Percentiles rank a stretch among this genome's conserved stretches.
Evolutionary conservation across 1,284 basidiomycete species (phyloP).

Genomic region (Apiotrichum mycotoxinovorans): DNA sequence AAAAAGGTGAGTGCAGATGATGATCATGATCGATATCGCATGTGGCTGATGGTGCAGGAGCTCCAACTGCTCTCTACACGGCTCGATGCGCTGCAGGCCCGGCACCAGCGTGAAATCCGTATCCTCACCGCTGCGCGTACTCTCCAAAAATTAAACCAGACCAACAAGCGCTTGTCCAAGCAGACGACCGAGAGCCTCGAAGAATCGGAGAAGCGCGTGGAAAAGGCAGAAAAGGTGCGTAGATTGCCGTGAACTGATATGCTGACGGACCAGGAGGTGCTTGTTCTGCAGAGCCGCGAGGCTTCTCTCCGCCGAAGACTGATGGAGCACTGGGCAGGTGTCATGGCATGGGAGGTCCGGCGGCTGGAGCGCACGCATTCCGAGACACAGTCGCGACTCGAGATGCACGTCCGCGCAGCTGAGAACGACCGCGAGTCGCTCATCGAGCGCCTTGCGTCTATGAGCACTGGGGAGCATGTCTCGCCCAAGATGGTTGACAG

Average conservation of each 20-base stretch:
- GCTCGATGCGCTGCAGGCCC: conserved; percentile 38
- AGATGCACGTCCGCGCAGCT: conserved; percentile 19
- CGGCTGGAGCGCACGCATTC: conserved; percentile 35
- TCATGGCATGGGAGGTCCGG: conserved; percentile 51
- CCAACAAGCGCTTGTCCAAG: conserved; percentile 49
- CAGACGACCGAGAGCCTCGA: conserved; percentile 50
- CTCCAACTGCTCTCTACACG: conserved; percentile 40
- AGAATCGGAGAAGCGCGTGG: conserved; percentile 47
- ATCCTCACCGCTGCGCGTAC: conserved; percentile 50
- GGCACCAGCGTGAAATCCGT: conserved; percentile 50
- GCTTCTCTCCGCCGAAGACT: conserved; percentile 38
- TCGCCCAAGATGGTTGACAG: conserved; percentile 14
- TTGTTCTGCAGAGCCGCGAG: conserved; percentile 46
- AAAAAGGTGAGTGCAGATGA: conserved; percentile 64
- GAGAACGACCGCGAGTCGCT: conserved; percentile 6
- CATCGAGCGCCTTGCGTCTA: background rate
- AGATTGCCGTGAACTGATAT: background rate
- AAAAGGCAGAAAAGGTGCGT: conserved; percentile 48
- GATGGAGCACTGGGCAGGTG: conserved; percentile 51
- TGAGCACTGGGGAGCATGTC: conserved; percentile 1
- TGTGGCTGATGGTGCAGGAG: conserved; percentile 31
- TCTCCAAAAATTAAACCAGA: conserved; percentile 47
- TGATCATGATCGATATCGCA: no score
- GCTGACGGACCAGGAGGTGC: conserved; percentile 41
- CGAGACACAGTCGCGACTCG: conserved; percentile 13